Conservation (phyloP, 2,329 filamentous ascomycete species). For the Lachnellula cervina region DNA sequence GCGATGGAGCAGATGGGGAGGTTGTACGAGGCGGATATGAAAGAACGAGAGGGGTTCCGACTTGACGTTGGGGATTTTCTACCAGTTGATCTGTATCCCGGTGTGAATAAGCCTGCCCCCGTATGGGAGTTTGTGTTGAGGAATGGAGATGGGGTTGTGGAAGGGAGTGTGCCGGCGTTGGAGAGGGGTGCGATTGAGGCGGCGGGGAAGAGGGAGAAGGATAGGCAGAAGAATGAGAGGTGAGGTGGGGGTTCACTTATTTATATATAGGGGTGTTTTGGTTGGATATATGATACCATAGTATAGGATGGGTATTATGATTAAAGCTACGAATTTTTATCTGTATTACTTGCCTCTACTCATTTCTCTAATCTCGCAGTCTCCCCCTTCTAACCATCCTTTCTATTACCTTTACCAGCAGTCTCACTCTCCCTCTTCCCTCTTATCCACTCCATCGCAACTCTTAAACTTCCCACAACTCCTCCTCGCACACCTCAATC, state of each 20-base stretch:
- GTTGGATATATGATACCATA: background rate
- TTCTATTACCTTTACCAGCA: too few relatives aligned
- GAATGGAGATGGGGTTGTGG: slow-evolving; percentile 13
- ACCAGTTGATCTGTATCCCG: slow-evolving; percentile 83
- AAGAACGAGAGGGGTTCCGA: slow-evolving; percentile 71
- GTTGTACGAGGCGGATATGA: slow-evolving; percentile 67
- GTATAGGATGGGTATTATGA: background rate
- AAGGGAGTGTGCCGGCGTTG: slow-evolving; percentile 19
- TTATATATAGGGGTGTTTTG: background rate
- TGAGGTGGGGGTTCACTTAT: background rate
- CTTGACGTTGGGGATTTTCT: slow-evolving; percentile 80
- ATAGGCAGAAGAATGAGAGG: slow-evolving; percentile 16
- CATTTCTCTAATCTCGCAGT: too few relatives aligned
- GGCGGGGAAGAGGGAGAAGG: slow-evolving; percentile 23
- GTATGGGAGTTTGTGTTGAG: slow-evolving; percentile 26
- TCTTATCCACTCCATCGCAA: too few relatives aligned
- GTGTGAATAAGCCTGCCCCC: slow-evolving; percentile 49
- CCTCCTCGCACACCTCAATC: too few relatives aligned
- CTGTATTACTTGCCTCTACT: too few relatives aligned
- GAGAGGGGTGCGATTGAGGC: slow-evolving; percentile 24
- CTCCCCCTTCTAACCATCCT: too few relatives aligned
- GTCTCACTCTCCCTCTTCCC: too few relatives aligned
- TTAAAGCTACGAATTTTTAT: too few relatives aligned
- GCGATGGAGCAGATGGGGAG: slow-evolving; percentile 72
- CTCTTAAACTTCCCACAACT: too few relatives aligned